Evolutionary conservation across 2,329 filamentous ascomycete genomes (phyloP), one percentile per base, ranked within the genome.

Genomic region (Penicillium sp.): DNA sequence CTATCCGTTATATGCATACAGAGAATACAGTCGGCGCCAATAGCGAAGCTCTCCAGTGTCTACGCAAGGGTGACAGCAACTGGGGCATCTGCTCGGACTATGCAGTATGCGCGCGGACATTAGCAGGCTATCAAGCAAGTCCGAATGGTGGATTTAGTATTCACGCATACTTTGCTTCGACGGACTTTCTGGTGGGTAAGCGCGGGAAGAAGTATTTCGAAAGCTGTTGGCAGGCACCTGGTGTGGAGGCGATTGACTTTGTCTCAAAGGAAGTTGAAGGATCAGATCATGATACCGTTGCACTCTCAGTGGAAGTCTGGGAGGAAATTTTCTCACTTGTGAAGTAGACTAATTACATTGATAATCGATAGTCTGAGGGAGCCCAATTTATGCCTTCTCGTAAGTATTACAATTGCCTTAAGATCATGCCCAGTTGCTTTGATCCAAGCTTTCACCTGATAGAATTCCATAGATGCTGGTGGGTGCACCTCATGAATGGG

Each of bases 121-220:
- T 75, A 41, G 61, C 45, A 14, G 52, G 58, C 22, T 53, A n/a
- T 11, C 14, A 29, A 48, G 52, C 29, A 31, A 31, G 13, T 3
- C 10, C 19, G 46, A 26, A 16, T 8, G 24, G 29, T 19, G 21
- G 5, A 19, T 26, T 53, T 3, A 49, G 22, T 3, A 48, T 79
- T 2, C 50, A 64, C 13, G 60, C 68, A 0, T 75, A 67, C 52
- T 79, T 78, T 59, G 73, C 72, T 1, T 71, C 67, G 16, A 69
- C 64, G 3, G 80, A 81, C 66, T 60, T 71, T 1, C 70, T 82
- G 74, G 76, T 77, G 45, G 77, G 76, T 0, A 70, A 70, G 44
- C 67, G 67, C 13, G 79, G 79, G 3, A 70, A 72, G 64, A 53
- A 65, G 41, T 81, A 79, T 66, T 77, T 80, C 48, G 70, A 79